These are phyloP conservation scores for maize (Zea mays) DNA, from an alignment of 176 grass and related monocot genomes.

Conservation along the genomic window DNA sequence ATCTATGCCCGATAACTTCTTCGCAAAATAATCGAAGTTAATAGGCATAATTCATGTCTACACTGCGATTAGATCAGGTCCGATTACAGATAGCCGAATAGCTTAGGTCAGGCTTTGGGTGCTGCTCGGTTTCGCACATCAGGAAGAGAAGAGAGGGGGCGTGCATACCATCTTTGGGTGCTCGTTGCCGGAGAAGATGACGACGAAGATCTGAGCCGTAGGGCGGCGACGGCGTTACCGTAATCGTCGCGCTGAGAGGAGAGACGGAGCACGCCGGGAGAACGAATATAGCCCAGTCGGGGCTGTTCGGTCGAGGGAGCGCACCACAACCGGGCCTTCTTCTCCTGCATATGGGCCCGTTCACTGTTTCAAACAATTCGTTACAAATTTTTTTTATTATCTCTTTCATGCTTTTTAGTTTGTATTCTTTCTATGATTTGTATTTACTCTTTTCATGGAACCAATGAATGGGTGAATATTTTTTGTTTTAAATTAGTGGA, in stretches of 20 bases:
- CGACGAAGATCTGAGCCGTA: neutral
- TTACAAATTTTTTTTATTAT: neutral
- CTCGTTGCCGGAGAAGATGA: neutral
- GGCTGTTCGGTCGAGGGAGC: neutral
- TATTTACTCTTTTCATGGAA: no score
- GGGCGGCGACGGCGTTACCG: neutral
- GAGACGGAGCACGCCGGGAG: neutral
- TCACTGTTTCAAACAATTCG: neutral
- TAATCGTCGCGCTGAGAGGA: neutral
- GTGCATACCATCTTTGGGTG: neutral
- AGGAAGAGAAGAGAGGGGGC: neutral
- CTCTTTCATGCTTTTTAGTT: neutral
- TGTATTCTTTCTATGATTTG: neutral
- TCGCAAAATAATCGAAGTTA: neutral
- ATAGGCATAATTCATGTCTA: neutral
- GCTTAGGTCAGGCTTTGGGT: neutral
- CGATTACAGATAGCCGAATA: neutral
- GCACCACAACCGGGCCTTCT: neutral
- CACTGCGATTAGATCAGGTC: neutral
- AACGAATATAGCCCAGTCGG: neutral
- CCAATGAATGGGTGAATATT: no score
- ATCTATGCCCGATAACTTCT: neutral
- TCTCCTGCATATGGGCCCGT: neutral
- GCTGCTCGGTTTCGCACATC: neutral
- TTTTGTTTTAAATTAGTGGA: no score